Evolutionary conservation across 2,329 filamentous ascomycete species (phyloP).

Genomic region (Cladosporium cucumerinum): DNA sequence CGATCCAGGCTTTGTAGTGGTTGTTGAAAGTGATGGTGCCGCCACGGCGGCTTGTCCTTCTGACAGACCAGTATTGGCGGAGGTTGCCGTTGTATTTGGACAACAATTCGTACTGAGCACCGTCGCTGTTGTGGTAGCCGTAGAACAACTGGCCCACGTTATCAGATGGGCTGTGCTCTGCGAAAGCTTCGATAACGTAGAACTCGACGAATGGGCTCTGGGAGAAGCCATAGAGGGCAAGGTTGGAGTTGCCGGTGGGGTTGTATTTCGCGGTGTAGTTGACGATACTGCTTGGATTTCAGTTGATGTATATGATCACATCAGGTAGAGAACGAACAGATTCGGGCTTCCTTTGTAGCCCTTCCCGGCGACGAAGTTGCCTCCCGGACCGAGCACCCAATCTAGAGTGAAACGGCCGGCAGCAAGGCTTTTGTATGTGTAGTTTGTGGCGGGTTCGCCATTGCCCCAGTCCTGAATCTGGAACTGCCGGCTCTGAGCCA

Average conservation of each 20-base stretch:
- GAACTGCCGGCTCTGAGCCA: constrained; percentile 2
- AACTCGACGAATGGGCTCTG: constrained; percentile 4
- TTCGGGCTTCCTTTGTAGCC: constrained; percentile 5
- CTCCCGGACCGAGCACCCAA: neutral
- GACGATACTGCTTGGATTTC: neutral
- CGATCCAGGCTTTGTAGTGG: constrained; percentile 1
- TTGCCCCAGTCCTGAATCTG: constrained; percentile 7
- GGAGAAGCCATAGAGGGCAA: constrained; percentile 5
- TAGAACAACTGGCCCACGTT: constrained; percentile 5
- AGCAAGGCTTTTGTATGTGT: constrained; percentile 7
- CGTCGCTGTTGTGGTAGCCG: constrained; percentile 11
- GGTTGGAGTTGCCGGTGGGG: constrained; percentile 7
- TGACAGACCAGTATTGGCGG: constrained; percentile 2
- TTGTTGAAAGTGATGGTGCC: constrained; percentile 9
- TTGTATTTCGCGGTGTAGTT: constrained; percentile 8
- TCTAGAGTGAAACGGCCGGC: constrained; percentile 2
- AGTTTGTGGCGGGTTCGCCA: neutral
- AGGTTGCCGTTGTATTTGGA: constrained; percentile 12
- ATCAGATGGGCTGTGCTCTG: constrained; percentile 1
- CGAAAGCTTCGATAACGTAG: constrained; percentile 9
- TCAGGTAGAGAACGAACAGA: neutral
- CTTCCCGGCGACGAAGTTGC: constrained; percentile 3
- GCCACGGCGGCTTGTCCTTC: neutral
- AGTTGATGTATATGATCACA: neutral
- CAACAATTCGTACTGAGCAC: constrained; percentile 7